Conservation (phyloP, 2,329 filamentous ascomycete species). For the Cryphonectria naterciae region DNA sequence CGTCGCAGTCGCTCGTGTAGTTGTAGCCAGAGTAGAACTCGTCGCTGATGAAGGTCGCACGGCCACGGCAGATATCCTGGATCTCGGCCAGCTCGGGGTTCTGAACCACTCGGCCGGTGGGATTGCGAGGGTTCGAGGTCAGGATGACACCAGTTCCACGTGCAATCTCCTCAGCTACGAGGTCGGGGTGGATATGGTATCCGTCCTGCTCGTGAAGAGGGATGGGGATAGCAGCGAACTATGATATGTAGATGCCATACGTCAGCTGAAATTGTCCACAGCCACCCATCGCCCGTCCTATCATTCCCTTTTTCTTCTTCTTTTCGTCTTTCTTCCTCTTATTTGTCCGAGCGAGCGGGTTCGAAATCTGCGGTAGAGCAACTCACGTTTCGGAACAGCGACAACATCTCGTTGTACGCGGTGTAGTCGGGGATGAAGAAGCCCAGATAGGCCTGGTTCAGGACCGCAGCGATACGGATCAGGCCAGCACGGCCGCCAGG, state of each 20-base stretch:
- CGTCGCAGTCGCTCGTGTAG: conserved; percentile 91
- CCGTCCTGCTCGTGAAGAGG: conserved; percentile 83
- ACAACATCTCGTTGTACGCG: conserved; percentile 97
- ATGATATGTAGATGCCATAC: not conserved
- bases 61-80: conserved; percentile 88
- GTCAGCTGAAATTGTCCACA: conserved; percentile 17
- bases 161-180: conserved; percentile 88
- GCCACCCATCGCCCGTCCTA: not conserved
- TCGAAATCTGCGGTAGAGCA: not conserved
- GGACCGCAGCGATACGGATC: conserved; percentile 90
- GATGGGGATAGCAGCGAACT: conserved; percentile 86
- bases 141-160: conserved; percentile 86
- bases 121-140: conserved; percentile 94
- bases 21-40: conserved; percentile 98
- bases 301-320: not conserved
- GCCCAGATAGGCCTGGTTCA: conserved; percentile 88
- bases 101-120: conserved; percentile 83
- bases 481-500: conserved; percentile 90
- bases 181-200: conserved; percentile 92
- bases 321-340: not conserved
- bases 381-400: conserved; percentile 83
- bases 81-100: conserved; percentile 88
- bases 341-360: not conserved
- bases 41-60: conserved; percentile 90
- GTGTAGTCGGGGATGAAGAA: conserved; percentile 97